Percentiles rank a stretch among this genome's conserved stretches.
Conservation (phyloP, 2,329 filamentous ascomycete genomes). For the Cephalotrichum gorgonifer region DNA sequence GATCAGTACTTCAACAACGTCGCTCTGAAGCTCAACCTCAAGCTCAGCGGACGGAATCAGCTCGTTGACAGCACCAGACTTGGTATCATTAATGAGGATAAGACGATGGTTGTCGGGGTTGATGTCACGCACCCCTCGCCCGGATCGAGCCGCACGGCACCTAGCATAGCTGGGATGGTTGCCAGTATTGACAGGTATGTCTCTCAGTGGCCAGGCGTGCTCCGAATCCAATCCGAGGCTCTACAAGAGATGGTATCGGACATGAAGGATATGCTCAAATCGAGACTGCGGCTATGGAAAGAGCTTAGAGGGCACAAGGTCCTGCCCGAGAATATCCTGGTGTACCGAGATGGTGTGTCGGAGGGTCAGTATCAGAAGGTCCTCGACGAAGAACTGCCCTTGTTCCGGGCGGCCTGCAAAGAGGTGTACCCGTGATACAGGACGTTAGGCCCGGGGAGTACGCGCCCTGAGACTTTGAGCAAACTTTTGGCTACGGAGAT, state of each 20-base stretch:
- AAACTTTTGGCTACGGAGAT: slow-evolving; percentile 50
- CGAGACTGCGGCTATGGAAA: slow-evolving; percentile 55
- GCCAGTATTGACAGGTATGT: slow-evolving; percentile 60
- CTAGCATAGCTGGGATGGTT: slow-evolving; percentile 73
- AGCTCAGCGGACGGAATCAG: slow-evolving; percentile 66
- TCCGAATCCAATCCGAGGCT: slow-evolving; percentile 50
- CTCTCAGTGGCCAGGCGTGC: slow-evolving; percentile 68
- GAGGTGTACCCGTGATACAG: slow-evolving; percentile 40
- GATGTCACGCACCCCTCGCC: slow-evolving; percentile 80
- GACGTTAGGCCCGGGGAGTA: slow-evolving; percentile 51
- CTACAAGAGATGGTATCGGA: slow-evolving; percentile 62
- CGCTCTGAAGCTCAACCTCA: slow-evolving; percentile 72
- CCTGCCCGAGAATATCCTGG: slow-evolving; percentile 63
- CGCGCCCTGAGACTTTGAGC: slow-evolving; percentile 62
- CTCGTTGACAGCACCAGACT: slow-evolving; percentile 55
- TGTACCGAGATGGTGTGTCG: slow-evolving; percentile 84
- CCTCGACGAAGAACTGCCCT: slow-evolving; percentile 55
- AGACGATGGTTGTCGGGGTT: slow-evolving; percentile 79
- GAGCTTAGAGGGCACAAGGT: slow-evolving; percentile 17
- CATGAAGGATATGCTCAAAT: slow-evolving; percentile 51
- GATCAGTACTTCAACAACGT: slow-evolving; percentile 47
- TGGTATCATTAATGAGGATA: slow-evolving; percentile 30
- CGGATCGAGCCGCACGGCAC: slow-evolving; percentile 28
- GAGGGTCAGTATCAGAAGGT: slow-evolving; percentile 72
- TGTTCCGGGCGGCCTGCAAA: slow-evolving; percentile 53